A percentile compares a stretch with the other conserved stretches of the same genome.
phyloP scores from a whole-genome alignment of 1,284 basidiomycete species.

The Pseudozyma tsukubaensis region DNA sequence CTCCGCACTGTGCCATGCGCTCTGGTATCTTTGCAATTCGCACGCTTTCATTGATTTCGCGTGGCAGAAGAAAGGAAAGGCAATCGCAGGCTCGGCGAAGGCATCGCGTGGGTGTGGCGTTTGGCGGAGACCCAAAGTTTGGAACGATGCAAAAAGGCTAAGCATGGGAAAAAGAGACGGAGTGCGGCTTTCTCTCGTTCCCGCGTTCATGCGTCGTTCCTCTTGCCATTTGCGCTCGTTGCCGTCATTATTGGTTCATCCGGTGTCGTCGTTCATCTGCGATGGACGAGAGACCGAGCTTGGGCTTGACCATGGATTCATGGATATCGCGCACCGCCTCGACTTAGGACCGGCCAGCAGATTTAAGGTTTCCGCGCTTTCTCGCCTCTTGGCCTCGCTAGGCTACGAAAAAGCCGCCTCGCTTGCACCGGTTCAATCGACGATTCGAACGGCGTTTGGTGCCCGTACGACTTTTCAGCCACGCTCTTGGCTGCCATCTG shows the following conservation, averaged over 20 bases:
- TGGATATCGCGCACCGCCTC: too few relatives aligned
- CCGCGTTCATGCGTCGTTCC: neutral
- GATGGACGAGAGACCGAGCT: too few relatives aligned
- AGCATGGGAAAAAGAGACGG: conserved; percentile 1
- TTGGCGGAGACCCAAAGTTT: neutral
- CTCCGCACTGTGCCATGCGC: neutral
- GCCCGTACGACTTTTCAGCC: too few relatives aligned
- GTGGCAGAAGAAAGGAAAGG: conserved; percentile 11
- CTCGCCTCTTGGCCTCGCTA: too few relatives aligned
- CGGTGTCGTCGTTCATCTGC: too few relatives aligned
- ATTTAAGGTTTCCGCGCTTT: too few relatives aligned
- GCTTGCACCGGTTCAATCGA: too few relatives aligned
- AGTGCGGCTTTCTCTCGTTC: neutral
- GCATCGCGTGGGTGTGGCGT: conserved; percentile 15
- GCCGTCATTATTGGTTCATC: neutral
- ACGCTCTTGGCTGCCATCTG: too few relatives aligned
- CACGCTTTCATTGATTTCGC: neutral
- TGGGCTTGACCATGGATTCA: too few relatives aligned
- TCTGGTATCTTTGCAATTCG: neutral
- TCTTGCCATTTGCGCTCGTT: neutral
- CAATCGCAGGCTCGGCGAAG: conserved; percentile 10
- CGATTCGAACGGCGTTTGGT: too few relatives aligned
- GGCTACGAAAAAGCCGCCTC: too few relatives aligned
- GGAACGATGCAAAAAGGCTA: conserved; percentile 1
- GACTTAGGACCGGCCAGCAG: too few relatives aligned